A percentile compares a stretch with the other conserved stretches of the same genome.
These are phyloP conservation scores for Farysia itapuensis DNA, from an alignment of 1,284 basidiomycete species.

Conservation along the genomic window DNA sequence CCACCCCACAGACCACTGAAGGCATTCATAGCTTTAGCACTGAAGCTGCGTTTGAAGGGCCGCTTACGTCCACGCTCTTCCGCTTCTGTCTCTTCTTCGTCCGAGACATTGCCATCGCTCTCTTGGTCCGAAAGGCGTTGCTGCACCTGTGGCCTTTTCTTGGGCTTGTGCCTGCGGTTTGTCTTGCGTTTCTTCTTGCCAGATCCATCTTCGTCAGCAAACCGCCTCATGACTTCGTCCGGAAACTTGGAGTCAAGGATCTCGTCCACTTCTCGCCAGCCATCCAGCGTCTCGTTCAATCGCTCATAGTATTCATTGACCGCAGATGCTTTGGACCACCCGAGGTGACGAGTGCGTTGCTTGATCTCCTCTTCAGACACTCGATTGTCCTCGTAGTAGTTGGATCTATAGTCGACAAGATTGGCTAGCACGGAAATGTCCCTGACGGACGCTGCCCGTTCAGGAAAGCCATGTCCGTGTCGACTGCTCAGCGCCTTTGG, in stretches of 20 bases:
- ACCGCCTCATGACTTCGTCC: constrained; percentile 54
- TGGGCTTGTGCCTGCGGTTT: constrained; percentile 7
- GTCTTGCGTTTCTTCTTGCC: constrained; percentile 4
- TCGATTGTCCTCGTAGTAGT: constrained; percentile 48
- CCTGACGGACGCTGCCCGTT: constrained; percentile 42
- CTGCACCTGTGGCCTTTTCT: constrained; percentile 3
- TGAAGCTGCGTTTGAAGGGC: constrained; percentile 37
- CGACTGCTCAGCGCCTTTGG: constrained; percentile 23
- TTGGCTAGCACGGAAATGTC: constrained; percentile 49
- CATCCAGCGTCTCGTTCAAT: constrained; percentile 52
- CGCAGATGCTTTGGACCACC: constrained; percentile 24
- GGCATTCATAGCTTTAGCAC: constrained; percentile 34
- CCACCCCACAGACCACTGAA: constrained; percentile 47
- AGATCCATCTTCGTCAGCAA: constrained; percentile 15
- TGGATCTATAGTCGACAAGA: constrained; percentile 50
- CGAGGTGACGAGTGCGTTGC: constrained; percentile 27
- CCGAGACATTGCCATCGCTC: constrained; percentile 41
- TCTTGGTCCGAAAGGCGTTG: constrained; percentile 3
- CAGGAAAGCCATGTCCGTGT: constrained; percentile 41
- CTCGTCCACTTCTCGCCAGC: constrained; percentile 56
- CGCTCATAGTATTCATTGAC: constrained; percentile 49
- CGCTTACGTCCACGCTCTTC: constrained; percentile 19
- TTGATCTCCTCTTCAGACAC: constrained; percentile 35
- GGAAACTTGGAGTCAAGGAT: constrained; percentile 57
- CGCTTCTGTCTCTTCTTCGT: constrained; percentile 42